These are phyloP conservation scores for Thielaviopsis euricoi DNA, from an alignment of 2,329 filamentous ascomycete genomes.

Conservation along the genomic window DNA sequence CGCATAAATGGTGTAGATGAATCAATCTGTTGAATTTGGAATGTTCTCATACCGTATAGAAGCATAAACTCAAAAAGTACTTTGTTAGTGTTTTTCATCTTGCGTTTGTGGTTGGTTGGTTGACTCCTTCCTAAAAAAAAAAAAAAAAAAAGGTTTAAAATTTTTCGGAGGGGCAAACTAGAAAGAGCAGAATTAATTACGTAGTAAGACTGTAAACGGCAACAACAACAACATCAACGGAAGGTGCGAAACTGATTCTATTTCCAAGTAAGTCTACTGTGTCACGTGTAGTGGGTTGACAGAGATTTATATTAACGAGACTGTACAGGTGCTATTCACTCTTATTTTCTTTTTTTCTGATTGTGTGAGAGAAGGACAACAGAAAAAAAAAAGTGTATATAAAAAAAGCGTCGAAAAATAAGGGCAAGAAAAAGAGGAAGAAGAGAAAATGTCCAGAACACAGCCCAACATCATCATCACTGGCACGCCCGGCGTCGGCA, in stretches of 20 bases:
- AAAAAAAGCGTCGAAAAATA: no score
- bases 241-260: conserved; percentile 14
- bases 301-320: no score
- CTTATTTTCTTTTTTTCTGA: no score
- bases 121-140: no score
- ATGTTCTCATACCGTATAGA: background rate
- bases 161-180: background rate
- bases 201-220: no score
- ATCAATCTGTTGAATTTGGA: background rate
- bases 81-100: background rate
- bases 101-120: background rate
- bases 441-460: conserved; percentile 21
- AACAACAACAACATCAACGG: background rate
- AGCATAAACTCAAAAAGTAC: no score
- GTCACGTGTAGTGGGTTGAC: no score
- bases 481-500: conserved; percentile 88
- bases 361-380: no score
- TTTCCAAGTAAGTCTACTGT: no score
- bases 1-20: no score
- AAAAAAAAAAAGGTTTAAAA: background rate
- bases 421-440: background rate
- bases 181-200: background rate
- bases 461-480: conserved; percentile 86
- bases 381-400: no score
- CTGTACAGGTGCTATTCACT: no score